Base-by-base conservation (phyloP, 1,284 basidiomycete genomes). In the Papiliotrema fonsecae region DNA sequence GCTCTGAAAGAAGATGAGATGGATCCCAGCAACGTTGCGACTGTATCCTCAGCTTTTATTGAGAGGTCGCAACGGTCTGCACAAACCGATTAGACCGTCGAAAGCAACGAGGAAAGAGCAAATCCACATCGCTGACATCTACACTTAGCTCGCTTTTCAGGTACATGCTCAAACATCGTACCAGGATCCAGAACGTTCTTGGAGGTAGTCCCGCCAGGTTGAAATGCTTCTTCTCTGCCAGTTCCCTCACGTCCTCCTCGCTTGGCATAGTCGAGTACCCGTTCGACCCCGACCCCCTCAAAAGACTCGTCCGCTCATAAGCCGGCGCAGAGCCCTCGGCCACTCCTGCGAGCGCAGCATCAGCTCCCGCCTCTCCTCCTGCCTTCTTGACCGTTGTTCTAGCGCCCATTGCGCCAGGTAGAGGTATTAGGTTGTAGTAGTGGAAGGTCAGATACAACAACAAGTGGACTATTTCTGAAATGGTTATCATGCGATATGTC, bases 91-190 rank as follows among this genome's bases (percentile, higher is more conserved):
- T 11, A 58, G 70, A 82, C 87, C 87, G 64, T 90, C 87, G 58
- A 90, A 79, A 40, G 87, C 85, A 55, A 84, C 85, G 39, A 90
- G 75, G 64, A 90, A 83, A 2, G 60, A 45, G 18, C 51, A 54
- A 2, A 55, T 50, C 56, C 58, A 62, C 54, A 65, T 55, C 6
- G 63, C 60, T 2, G 47, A 25, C 18, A 41, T 47, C 45, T 46
- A 51, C 26, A 1, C 16, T 14, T 38, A 30, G 16, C 30, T 18
- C 30, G 31, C 24, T 35, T 16, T 16, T 19, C 10, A 34, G 24
- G 31, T n/a, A 22, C 11, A 14, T 13, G 36, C 28, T 25, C 10
- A n/a, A 18, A 26, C 11, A 16, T 41, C 60, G 50, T 39, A 65
- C 62, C 35, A 65, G 42, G 24, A 65, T 27, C 61, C 63, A 63